Conservation (phyloP, 1,139 yeast species). For the Taphrina pruni region DNA sequence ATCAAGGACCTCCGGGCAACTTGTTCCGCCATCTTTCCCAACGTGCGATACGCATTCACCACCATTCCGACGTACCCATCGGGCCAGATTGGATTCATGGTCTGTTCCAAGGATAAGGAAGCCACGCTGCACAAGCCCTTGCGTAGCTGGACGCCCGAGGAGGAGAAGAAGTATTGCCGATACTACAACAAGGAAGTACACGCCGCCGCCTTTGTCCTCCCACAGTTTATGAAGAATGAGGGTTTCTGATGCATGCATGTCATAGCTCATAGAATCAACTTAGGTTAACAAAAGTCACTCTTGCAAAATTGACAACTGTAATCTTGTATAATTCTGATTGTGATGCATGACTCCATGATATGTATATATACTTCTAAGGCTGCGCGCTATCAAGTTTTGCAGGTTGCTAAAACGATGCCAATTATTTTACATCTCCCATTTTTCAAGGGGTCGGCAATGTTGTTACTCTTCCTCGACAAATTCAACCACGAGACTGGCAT, state of each 20-base stretch:
- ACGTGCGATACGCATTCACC: slow-evolving; percentile 66
- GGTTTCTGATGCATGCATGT: not conserved
- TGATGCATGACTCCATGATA: not conserved
- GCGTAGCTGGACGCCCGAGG: slow-evolving; percentile 58
- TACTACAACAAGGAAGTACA: slow-evolving; percentile 81
- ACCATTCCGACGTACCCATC: slow-evolving; percentile 91
- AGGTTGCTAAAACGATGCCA: no score
- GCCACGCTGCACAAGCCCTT: slow-evolving; percentile 63
- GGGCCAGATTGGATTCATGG: slow-evolving; percentile 88
- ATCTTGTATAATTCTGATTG: not conserved
- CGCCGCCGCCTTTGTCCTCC: slow-evolving; percentile 78
- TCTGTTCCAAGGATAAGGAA: slow-evolving; percentile 69
- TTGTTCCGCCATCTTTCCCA: slow-evolving; percentile 74
- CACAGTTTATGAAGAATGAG: slow-evolving; percentile 73
- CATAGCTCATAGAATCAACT: no score
- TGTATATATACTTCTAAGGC: not conserved
- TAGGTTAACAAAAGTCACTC: no score
- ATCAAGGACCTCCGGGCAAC: slow-evolving; percentile 65
- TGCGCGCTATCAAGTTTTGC: not conserved
- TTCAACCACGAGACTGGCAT: slow-evolving; percentile 81
- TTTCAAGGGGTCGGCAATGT: no score
- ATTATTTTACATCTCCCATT: no score
- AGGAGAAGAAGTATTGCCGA: slow-evolving; percentile 63
- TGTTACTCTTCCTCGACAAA: slow-evolving; percentile 43
- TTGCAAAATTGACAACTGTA: no score